Evolutionary conservation across 257 asterid genomes (phyloP).

Genomic region (Salvia miltiorrhiza): DNA sequence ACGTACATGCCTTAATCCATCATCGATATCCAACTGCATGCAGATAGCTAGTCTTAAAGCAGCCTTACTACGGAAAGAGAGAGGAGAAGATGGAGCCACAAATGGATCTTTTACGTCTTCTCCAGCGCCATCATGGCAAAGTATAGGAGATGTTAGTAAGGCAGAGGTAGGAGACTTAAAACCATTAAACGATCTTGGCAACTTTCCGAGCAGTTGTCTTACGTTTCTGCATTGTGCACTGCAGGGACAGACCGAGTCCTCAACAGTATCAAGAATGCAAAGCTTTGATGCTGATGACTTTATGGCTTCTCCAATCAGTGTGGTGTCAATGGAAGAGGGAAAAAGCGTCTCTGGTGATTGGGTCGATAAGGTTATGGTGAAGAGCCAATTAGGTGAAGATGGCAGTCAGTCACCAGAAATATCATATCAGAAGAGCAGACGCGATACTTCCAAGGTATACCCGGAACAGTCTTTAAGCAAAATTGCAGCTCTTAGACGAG

Average conservation of each 20-base stretch:
- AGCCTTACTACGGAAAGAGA: slow-evolving; percentile 63
- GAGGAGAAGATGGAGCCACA: slow-evolving; percentile 50
- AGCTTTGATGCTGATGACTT: slow-evolving; percentile 56
- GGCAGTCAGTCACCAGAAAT: slow-evolving; percentile 10
- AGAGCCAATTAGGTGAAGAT: slow-evolving; percentile 15
- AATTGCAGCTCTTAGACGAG: slow-evolving; percentile 19
- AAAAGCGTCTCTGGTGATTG: slow-evolving; percentile 42
- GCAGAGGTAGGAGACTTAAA: slow-evolving; percentile 28
- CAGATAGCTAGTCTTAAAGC: slow-evolving; percentile 73
- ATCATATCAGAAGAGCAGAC: background rate
- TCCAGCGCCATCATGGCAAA: slow-evolving; percentile 43
- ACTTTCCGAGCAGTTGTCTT: background rate
- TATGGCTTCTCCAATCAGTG: slow-evolving; percentile 39
- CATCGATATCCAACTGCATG: slow-evolving; percentile 4
- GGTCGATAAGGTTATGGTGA: slow-evolving; percentile 52
- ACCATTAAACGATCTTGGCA: background rate
- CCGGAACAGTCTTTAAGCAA: slow-evolving; percentile 21
- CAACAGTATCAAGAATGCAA: slow-evolving; percentile 37
- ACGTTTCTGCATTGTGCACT: background rate
- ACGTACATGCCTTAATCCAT: background rate
- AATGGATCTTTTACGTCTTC: slow-evolving; percentile 40
- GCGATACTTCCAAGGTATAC: slow-evolving; percentile 20
- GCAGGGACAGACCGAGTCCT: slow-evolving; percentile 40
- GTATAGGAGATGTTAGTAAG: slow-evolving; percentile 30
- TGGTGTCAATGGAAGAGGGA: slow-evolving; percentile 39